A percentile compares a stretch with the other conserved stretches of the same genome.
These are phyloP conservation scores for Nakazawaea wyomingensis DNA, from an alignment of 805 yeast species.

Conservation along the genomic window DNA sequence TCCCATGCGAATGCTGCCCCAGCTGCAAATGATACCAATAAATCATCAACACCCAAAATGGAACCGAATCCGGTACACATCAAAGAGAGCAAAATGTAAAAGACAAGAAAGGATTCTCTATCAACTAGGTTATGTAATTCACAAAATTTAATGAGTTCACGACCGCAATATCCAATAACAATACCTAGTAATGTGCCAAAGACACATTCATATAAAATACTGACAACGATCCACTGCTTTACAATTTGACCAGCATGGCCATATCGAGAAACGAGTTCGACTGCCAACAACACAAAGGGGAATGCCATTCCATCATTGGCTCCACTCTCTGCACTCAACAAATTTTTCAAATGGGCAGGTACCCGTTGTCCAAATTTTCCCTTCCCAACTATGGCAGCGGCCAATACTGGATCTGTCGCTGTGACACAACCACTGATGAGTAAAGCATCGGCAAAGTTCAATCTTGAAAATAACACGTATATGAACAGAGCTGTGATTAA, in stretches of 20 bases:
- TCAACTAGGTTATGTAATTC: slow-evolving; percentile 68
- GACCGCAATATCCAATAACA: slow-evolving; percentile 62
- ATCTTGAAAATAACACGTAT: slow-evolving; percentile 65
- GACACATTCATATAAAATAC: slow-evolving; percentile 75
- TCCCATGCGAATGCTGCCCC: slow-evolving; percentile 95
- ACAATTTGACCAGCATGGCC: slow-evolving; percentile 65
- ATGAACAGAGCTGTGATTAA: slow-evolving; percentile 72
- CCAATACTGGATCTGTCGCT: slow-evolving; percentile 92
- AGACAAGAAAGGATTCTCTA: slow-evolving; percentile 82
- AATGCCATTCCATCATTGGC: slow-evolving; percentile 97
- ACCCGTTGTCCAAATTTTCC: slow-evolving; percentile 88
- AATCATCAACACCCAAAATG: slow-evolving; percentile 82
- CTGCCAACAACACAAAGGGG: slow-evolving; percentile 74
- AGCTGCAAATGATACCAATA: slow-evolving; percentile 84
- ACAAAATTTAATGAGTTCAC: slow-evolving; percentile 70
- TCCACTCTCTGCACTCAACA: slow-evolving; percentile 81
- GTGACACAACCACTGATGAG: slow-evolving; percentile 84
- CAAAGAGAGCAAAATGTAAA: slow-evolving; percentile 75
- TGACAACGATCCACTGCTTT: slow-evolving; percentile 73
- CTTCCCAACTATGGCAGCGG: slow-evolving; percentile 93
- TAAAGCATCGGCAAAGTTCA: slow-evolving; percentile 66
- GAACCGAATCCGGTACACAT: slow-evolving; percentile 89
- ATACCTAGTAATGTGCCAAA: slow-evolving; percentile 76
- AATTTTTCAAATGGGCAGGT: slow-evolving; percentile 85
- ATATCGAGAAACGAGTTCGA: slow-evolving; percentile 60